Evolutionary conservation across 345 rosid species (phyloP), one percentile per base, ranked within the genome.

Genomic region (Populus tremula): DNA sequence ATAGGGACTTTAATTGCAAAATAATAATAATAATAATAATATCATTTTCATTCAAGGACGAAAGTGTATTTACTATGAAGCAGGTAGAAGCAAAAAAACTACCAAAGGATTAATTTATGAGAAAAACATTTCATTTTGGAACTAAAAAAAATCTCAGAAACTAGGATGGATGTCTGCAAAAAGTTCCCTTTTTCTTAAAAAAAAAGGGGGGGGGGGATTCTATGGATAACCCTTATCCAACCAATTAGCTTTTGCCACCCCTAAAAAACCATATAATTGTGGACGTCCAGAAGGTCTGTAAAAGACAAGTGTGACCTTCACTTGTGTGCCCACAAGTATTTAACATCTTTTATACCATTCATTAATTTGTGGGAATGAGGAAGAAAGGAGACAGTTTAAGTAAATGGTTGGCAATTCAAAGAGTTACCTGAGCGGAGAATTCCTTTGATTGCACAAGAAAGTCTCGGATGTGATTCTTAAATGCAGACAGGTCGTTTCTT

Each of bases 371-470:
- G 7, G 36, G 16, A 59, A 38, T 3, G n/a, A 59, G 27, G 31
- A 38, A 27, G n/a, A 36, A 36, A 59, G 8, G 11, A 27, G 50
- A 18, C 14, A 56, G 20, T 5, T 2, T 23, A 54, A 21, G 17
- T 20, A 8, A 18, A 25, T 23, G 2, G 47, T 31, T 47, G 50
- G 9, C 8, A 41, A 35, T 21, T 31, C 8, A 2, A 47, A 67
- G 12, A 72, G 1, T n/a, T 85, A 91, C 96, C 93, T 90, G 96
- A 77, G 93, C 96, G 27, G 96, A 91, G 78, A 91, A 91, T 78
- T 90, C 96, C 78, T 91, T 91, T 16, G 96, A 91, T 72, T 91
- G 96, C 80, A 91, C 97, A 68, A 96, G 97, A 81, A 96, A 96
- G 84, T 96, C 99, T 41, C 99, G 86, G 59, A 96, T 96, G 80